Evolutionary conservation across 176 grass and related monocot genomes (phyloP), one percentile per base, ranked within the genome.

Genomic region (Melocanna baccifera): DNA sequence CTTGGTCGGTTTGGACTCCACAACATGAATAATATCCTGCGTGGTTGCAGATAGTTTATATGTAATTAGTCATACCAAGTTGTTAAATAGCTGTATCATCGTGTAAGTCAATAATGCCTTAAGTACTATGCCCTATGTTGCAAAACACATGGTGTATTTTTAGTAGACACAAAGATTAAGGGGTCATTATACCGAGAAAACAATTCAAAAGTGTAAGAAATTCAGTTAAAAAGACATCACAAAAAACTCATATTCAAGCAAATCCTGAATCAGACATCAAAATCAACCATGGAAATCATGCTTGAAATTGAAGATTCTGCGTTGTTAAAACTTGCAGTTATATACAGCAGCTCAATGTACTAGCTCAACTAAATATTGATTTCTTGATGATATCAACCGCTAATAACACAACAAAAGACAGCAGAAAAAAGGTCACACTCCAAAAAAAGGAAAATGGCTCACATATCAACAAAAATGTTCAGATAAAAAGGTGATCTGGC

Each of bases 21-120:
- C 91, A 64, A 96, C 89, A 89, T 94, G 85, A 84, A 98, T 83
- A 67, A 85, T 43, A 90, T 98, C 96, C 96, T 95, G 84, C n/a
- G 69, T 36, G 51, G 53, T 64, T 64, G 65, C 32, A 85, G 65
- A 22, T 10, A 75, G 4, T 19, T 46, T 45, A 76, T 39, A 42
- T 46, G 36, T 20, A 91, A 52, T 47, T 73, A 88, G 47, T 47
- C 26, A 36, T 57, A 66, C 1, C 34, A 37, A 43, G 40, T 57
- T 57, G 57, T 0, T 45, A 37, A 53, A 40, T 57, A 43, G 19
- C 7, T 70, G 52, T 48, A 68, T 12, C 55, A 72, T 53, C 22
- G 13, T 53, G 23, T 1, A 62, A 41, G 8, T 39, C 29, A 51
- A 78, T 9, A 62, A 22, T 74, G 86, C 18, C 5, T 29, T 20